Evolutionary conservation across 2,329 filamentous ascomycete genomes (phyloP).

Genomic region (Corynespora cassiicola): DNA sequence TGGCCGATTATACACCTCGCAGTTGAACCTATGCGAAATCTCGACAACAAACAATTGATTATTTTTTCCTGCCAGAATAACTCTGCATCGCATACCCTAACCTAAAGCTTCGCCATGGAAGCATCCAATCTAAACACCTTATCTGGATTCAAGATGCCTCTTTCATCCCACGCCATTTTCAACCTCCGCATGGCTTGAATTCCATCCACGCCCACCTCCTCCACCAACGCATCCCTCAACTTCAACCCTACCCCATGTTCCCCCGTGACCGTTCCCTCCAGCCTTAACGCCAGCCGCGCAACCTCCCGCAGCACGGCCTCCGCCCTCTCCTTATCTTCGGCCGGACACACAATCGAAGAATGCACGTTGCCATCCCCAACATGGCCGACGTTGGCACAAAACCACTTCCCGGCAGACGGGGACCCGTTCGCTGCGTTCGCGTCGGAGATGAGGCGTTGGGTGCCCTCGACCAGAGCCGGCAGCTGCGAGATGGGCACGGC

Average conservation of each 20-base stretch:
- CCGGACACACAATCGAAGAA: constrained; percentile 36
- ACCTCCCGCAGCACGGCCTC: constrained; percentile 60
- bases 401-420: constrained; percentile 32
- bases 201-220: constrained; percentile 75
- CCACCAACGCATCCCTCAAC: constrained; percentile 79
- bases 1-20: too few species aligned
- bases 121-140: constrained; percentile 66
- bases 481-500: constrained; percentile 76
- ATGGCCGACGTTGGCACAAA: constrained; percentile 67
- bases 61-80: too few species aligned
- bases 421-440: constrained; percentile 63
- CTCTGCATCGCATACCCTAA: too few species aligned
- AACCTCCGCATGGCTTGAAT: constrained; percentile 83
- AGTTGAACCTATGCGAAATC: too few species aligned
- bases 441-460: too few species aligned
- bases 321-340: constrained; percentile 26
- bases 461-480: constrained; percentile 70
- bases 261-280: constrained; percentile 84
- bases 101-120: too few species aligned
- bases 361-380: constrained; percentile 67
- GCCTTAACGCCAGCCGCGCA: constrained; percentile 77
- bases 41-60: too few species aligned
- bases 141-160: constrained; percentile 68
- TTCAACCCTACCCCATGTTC: constrained; percentile 85
- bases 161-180: constrained; percentile 78